Conservation (phyloP, 2,329 filamentous ascomycete species). For the Coniochaeta sp. region DNA sequence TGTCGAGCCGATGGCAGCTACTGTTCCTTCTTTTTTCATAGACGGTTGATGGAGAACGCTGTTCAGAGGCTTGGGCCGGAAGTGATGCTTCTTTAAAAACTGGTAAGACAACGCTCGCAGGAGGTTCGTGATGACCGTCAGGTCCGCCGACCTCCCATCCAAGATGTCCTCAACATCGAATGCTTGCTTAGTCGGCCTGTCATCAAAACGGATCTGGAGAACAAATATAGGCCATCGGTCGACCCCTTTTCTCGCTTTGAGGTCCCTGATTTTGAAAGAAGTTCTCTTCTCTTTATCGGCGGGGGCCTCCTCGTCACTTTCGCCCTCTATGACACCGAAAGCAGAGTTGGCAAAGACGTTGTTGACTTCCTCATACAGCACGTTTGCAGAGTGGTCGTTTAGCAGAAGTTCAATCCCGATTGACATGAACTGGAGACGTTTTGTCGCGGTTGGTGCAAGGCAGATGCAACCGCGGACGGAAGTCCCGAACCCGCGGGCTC, state of each 20-base stretch:
- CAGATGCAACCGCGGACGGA: constrained; percentile 67
- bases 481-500: constrained; percentile 55
- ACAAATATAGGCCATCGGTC: constrained; percentile 89
- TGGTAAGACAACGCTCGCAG: constrained; percentile 62
- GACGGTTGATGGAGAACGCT: neutral
- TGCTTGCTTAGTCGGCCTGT: neutral
- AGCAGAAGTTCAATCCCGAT: constrained; percentile 64
- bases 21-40: neutral
- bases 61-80: constrained; percentile 43
- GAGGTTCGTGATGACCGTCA: constrained; percentile 57
- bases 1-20: neutral
- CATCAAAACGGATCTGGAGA: constrained; percentile 52
- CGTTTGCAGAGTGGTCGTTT: constrained; percentile 47
- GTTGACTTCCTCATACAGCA: constrained; percentile 75
- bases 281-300: constrained; percentile 33
- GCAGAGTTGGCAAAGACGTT: constrained; percentile 65
- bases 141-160: constrained; percentile 35
- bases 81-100: constrained; percentile 68
- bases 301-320: constrained; percentile 26
- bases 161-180: constrained; percentile 31
- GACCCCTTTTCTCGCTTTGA: constrained; percentile 55
- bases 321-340: constrained; percentile 57
- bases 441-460: constrained; percentile 61
- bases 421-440: constrained; percentile 72
- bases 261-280: constrained; percentile 36